These are phyloP conservation scores for Cinchona pubescens DNA, from an alignment of 257 asterid species.

Conservation along the genomic window DNA sequence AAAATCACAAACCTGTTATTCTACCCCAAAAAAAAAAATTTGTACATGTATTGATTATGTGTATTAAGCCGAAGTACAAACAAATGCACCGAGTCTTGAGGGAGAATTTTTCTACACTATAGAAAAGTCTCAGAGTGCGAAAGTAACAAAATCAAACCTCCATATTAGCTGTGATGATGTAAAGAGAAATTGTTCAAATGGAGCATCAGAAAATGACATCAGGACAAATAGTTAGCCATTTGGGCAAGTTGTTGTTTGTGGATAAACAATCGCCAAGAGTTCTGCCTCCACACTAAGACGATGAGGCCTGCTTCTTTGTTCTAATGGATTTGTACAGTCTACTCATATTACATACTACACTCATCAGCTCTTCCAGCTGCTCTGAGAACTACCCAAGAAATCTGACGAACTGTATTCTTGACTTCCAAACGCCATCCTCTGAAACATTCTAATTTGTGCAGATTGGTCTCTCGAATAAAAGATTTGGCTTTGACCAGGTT, in stretches of 20 bases:
- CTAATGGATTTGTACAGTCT: neutral
- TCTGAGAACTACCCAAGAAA: constrained; percentile 45
- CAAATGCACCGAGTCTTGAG: neutral
- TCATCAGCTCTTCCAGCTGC: constrained; percentile 46
- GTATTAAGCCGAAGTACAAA: too few species aligned
- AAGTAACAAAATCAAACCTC: neutral
- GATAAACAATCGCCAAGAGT: neutral
- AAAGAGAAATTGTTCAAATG: neutral
- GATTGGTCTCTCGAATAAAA: constrained; percentile 76
- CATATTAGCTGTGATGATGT: neutral
- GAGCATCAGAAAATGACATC: neutral
- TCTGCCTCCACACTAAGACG: neutral
- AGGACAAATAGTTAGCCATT: neutral
- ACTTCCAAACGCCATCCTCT: constrained; percentile 86
- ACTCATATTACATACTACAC: neutral
- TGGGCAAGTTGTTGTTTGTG: neutral
- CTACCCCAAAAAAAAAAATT: neutral
- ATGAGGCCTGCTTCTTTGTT: neutral
- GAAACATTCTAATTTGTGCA: constrained; percentile 84
- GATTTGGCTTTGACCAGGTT: constrained; percentile 81
- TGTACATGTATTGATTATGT: too few species aligned
- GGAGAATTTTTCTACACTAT: neutral
- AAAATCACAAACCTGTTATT: neutral
- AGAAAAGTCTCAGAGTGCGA: neutral
- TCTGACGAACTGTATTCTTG: constrained; percentile 71